Base-by-base conservation (phyloP, 2,329 filamentous ascomycete species). In the Scopulariopsis brevicaulis region DNA sequence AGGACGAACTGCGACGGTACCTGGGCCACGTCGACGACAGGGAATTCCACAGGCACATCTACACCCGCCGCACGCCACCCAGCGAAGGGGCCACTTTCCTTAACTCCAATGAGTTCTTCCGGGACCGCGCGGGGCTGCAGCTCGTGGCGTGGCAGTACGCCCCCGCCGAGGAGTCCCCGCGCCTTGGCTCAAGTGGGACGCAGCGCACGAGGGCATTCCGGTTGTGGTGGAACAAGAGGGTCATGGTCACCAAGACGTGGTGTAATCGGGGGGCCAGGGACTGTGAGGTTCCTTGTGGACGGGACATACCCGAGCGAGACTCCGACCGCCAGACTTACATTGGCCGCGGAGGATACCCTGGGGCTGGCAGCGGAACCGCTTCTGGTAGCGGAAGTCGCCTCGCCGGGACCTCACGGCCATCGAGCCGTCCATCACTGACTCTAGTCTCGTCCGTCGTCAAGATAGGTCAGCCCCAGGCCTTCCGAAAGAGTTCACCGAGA, bases 111-210 rank as follows among this genome's bases (percentile, higher is more conserved):
- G 22, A 18, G 14, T 58, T 20, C 14, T 58, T 53, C 35, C 18
- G 37, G 4, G 34, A 24, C 7, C 28, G 50, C 12, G 46, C 56
- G 3, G 56, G 56, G 0, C 37, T 10, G 15, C 18, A 51, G n/a
- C n/a, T 58, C 28, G 56, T 58, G 1, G 50, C 34, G 15, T 58
- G 34, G 32, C 48, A 53, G 22, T 58, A 58, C 50, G 56, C 50
- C 24, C 56, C 56, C 20, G n/a, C 53, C 20, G 43, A 51, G 24
- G 28, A 11, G 8, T 50, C 55, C 24, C 15, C 40, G 8, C 4
- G 5, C 8, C 40, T 15, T 15, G 34, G 40, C 15, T 4, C 40
- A 10, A 37, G 32, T 24, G 20, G 20, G 37, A 46, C 37, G 32
- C 18, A 7, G n/a, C 32, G 40, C 37, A 51, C 34, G 55, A 32